Percentiles rank a stretch among this genome's conserved stretches.
These are phyloP conservation scores for Syzygium aromaticum DNA, from an alignment of 345 rosid species.

Conservation along the genomic window DNA sequence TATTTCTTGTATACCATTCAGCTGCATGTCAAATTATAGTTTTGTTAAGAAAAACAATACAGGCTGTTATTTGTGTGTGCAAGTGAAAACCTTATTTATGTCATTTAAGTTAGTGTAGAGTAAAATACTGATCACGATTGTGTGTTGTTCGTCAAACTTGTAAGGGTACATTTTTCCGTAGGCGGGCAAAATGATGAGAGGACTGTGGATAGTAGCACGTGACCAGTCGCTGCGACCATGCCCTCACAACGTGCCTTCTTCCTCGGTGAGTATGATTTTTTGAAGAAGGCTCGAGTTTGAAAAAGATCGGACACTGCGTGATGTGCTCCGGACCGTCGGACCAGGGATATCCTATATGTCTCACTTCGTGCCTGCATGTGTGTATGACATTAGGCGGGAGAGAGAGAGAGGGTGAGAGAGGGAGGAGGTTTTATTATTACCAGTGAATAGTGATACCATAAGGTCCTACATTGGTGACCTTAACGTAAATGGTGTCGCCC, in stretches of 20 bases:
- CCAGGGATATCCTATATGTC: background rate
- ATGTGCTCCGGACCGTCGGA: background rate
- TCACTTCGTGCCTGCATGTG: background rate
- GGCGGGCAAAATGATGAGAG: background rate
- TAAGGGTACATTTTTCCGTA: background rate
- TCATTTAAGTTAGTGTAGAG: background rate
- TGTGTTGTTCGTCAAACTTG: background rate
- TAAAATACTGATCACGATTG: background rate
- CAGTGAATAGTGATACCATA: background rate
- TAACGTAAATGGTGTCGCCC: background rate
- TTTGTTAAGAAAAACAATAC: background rate
- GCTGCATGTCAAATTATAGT: background rate
- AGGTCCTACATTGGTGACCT: background rate
- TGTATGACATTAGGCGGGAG: background rate
- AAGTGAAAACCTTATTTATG: background rate
- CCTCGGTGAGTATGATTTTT: background rate
- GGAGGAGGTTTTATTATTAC: background rate
- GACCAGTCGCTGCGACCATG: background rate
- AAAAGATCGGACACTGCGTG: background rate
- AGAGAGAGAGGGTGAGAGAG: background rate
- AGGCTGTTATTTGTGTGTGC: background rate
- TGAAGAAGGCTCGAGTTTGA: background rate
- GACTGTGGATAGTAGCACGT: background rate
- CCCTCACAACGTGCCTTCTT: background rate
- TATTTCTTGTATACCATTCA: background rate